Evolutionary conservation across 768 basidiomycete species (phyloP), one percentile per base, ranked within the genome.

Genomic region (Lentinula sp.): DNA sequence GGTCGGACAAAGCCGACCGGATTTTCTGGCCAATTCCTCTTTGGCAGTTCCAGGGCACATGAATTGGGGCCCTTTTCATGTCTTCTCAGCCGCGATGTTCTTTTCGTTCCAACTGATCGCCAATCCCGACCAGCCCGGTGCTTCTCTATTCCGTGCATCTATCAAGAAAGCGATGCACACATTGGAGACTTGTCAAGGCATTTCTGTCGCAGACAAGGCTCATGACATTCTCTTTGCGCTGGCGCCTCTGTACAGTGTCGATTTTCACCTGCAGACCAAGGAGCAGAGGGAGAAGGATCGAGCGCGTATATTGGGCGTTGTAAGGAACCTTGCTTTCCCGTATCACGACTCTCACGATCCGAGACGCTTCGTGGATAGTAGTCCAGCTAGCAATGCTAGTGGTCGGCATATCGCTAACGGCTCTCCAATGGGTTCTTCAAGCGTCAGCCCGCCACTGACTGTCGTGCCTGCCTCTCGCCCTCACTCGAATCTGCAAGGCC

Each of bases 81-180:
- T 87, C 65, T 93, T 93, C 76, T 87, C 87, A 52, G 89, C 91
- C 18, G 89, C 89, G 53, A 91, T 93, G 86, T 93, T 93, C 74
- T 91, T 93, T 80, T 88, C 89, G n/a, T 92, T 92, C 75, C 90
- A 93, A 67, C 80, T 93, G 53, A 87, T 92, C 66, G 82, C 86
- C 39, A 86, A 89, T 66, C 87, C 89, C 55, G 88, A 89, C 63
- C 89, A 91, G 64, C 87, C 88, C 49, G 90, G 88, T 28, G 88
- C 88, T 46, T 83, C 82, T 32, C 77, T 90, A 39, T 91, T 91
- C 75, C 87, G 90, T 18, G 81, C 82, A 37, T 88, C 86, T 66
- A 88, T 93, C 67, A 82, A 81, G 66, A 88, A 86, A 69, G 85
- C 87, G 13, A 80, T 87, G 62, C 69, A 76, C 11, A 85, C 84